phyloP scores from a whole-genome alignment of 306 rosid species.

The Cyclanthera cordifolia region DNA sequence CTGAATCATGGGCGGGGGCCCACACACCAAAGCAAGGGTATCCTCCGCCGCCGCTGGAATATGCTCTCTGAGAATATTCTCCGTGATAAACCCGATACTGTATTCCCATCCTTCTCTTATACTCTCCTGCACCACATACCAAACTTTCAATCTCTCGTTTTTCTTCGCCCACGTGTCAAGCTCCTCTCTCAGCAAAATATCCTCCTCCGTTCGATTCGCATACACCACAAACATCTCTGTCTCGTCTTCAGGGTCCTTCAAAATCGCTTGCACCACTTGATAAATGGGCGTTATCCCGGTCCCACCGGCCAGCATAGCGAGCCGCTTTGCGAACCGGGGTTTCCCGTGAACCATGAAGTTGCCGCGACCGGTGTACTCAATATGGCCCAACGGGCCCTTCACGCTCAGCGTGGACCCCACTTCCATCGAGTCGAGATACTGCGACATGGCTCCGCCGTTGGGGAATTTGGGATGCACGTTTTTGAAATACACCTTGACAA shows the following conservation, averaged over 20 bases:
- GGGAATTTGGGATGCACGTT: constrained; percentile 61
- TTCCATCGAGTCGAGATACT: constrained; percentile 41
- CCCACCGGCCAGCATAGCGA: constrained; percentile 78
- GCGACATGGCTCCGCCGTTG: constrained; percentile 67
- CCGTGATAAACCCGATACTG: constrained; percentile 52
- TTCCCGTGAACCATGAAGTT: constrained; percentile 44
- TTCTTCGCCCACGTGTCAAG: constrained; percentile 53
- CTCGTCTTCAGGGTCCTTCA: constrained; percentile 55
- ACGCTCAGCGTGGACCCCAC: constrained; percentile 38
- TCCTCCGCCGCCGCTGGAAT: constrained; percentile 35
- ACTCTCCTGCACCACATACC: constrained; percentile 62
- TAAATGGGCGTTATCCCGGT: constrained; percentile 82
- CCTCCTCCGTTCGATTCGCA: constrained; percentile 68
- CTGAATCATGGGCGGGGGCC: constrained; percentile 83
- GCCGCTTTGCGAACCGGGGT: constrained; percentile 36
- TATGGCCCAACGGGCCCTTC: constrained; percentile 81
- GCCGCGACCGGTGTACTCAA: constrained; percentile 59
- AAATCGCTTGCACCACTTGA: constrained; percentile 60
- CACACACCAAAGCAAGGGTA: constrained; percentile 61
- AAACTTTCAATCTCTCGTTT: constrained; percentile 43
- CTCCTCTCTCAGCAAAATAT: constrained; percentile 58
- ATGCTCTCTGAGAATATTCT: constrained; percentile 50
- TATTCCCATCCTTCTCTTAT: constrained; percentile 52
- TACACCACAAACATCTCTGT: constrained; percentile 69
- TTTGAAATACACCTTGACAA: constrained; percentile 62